These are phyloP conservation scores for Diaporthe vaccinii DNA, from an alignment of 2,329 filamentous ascomycete genomes.

Conservation along the genomic window DNA sequence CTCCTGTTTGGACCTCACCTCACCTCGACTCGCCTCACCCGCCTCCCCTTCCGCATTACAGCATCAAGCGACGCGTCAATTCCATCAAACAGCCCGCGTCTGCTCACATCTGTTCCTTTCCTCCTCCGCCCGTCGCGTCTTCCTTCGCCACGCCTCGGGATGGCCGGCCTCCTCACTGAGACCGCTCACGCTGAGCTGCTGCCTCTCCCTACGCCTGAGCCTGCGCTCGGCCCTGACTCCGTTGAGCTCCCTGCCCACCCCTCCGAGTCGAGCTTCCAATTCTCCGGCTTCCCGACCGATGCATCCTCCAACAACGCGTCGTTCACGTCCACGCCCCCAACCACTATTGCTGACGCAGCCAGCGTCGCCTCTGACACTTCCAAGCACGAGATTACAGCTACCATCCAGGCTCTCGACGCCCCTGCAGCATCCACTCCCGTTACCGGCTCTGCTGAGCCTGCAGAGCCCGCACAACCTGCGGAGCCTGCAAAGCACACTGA, in stretches of 20 bases:
- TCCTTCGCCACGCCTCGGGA: constrained; percentile 5
- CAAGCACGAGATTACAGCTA: constrained; percentile 44
- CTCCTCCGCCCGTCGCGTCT: constrained; percentile 29
- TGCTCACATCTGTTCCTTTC: constrained; percentile 4
- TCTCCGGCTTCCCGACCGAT: constrained; percentile 48
- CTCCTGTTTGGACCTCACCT: constrained; percentile 18
- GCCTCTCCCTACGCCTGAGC: constrained; percentile 20
- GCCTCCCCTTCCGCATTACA: constrained; percentile 1
- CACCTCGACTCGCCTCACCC: not conserved
- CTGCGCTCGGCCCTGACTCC: constrained; percentile 23
- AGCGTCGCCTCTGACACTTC: constrained; percentile 49
- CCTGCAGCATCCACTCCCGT: constrained; percentile 25
- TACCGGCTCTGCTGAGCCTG: constrained; percentile 34
- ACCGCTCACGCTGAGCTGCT: constrained; percentile 28
- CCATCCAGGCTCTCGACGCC: constrained; percentile 31
- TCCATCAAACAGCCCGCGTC: constrained; percentile 9
- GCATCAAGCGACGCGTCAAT: constrained; percentile 37
- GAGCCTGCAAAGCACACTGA: constrained; percentile 37
- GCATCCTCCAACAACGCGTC: constrained; percentile 48
- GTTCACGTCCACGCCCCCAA: constrained; percentile 50
- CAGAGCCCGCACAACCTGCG: constrained; percentile 36
- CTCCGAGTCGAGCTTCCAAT: constrained; percentile 46
- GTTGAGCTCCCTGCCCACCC: constrained; percentile 39
- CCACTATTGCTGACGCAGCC: constrained; percentile 50
- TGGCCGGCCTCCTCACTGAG: constrained; percentile 36